Evolutionary conservation across 2,329 filamentous ascomycete species (phyloP), one percentile per base, ranked within the genome.

Genomic region (Ceratocystis colombiana): DNA sequence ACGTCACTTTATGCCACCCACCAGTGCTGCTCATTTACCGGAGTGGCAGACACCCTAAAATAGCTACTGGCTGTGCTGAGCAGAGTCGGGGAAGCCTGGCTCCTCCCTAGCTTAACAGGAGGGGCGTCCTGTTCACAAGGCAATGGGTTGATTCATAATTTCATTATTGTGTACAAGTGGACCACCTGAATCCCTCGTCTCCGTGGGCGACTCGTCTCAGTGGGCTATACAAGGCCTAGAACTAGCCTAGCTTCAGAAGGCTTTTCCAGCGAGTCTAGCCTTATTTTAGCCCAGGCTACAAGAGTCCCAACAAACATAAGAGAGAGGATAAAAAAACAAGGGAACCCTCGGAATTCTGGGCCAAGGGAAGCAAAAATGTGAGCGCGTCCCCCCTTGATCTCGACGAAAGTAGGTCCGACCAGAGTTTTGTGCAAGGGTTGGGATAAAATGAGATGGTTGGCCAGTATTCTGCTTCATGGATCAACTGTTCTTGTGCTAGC

Each of bases 361-460:
- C 3, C 20, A 15, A n/a, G 28, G 55, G 33, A 25, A 30, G 30
- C 25, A n/a, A 37, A 59, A 33, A 59, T 33, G 22, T 33, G 48
- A 53, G 22, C 22, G 25, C 48, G 48, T 25, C 48, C 48, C 48
- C 48, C 46, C 48, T 53, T 20, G 48, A 22, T 53, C 48, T 53
- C 22, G 22, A 53, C 48, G 48, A 53, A 15, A 53, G 48, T 53
- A 53, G 48, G 48, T 53, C 48, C 48, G 48, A 53, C 48, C 48
- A 28, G 48, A 28, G 5, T 59, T 59, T n/a, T 59, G 55, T 37
- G 55, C 55, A 59, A 59, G 55, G 15, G 55, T 41, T 59, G 28
- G 28, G 33, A 59, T 59, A 59, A 59, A 59, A 33, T 59, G 28
- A 59, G 55, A 59, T 37, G 55, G 55, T 59, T 59, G 55, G 55